Conservation (phyloP, 1,284 basidiomycete species). For the Irpex lacteus region DNA sequence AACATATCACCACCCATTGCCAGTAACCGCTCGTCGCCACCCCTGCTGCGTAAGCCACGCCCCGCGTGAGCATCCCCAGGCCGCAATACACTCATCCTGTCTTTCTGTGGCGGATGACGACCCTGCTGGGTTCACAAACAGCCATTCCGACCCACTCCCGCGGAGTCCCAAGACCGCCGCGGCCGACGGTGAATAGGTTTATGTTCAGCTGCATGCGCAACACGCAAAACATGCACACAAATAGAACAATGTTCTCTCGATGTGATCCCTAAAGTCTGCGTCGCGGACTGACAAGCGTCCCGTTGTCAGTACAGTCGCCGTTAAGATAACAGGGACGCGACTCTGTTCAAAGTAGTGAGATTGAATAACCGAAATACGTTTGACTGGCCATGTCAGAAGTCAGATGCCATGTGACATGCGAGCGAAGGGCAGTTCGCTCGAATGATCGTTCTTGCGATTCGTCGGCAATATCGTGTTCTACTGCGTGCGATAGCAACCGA, state of each 20-base stretch:
- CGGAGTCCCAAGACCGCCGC: background rate
- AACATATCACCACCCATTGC: background rate
- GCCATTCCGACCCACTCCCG: background rate
- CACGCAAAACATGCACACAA: no score
- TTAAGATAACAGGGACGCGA: no score
- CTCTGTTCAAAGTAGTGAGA: background rate
- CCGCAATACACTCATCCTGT: background rate
- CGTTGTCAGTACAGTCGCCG: background rate
- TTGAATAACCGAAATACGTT: background rate
- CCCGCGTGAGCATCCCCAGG: background rate
- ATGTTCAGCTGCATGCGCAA: no score
- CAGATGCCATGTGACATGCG: background rate
- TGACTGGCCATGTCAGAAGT: background rate
- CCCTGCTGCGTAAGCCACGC: background rate
- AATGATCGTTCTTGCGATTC: background rate
- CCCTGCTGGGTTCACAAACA: background rate
- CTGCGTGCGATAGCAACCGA: slow-evolving; percentile 3
- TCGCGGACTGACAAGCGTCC: background rate
- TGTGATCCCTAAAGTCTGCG: background rate
- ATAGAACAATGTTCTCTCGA: background rate
- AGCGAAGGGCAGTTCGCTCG: background rate
- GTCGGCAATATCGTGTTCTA: background rate
- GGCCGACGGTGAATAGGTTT: background rate
- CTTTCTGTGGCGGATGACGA: background rate
- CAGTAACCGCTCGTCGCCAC: background rate